Percentiles rank a stretch among this genome's conserved stretches.
These are phyloP conservation scores for Trichophyton rubrum DNA, from an alignment of 2,329 filamentous ascomycete genomes.

Conservation along the genomic window DNA sequence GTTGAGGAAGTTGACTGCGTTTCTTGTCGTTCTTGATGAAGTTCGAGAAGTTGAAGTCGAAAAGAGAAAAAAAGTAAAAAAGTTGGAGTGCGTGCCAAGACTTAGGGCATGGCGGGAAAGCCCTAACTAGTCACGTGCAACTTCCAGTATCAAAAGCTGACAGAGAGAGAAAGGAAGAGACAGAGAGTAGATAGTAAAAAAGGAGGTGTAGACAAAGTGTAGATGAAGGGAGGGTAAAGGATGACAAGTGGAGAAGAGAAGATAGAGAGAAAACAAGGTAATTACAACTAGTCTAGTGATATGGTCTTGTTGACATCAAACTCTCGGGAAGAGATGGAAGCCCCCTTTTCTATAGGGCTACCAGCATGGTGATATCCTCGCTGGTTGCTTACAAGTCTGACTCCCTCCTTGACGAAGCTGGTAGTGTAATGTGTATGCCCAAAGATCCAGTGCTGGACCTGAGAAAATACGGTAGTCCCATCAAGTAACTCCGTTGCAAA, in stretches of 20 bases:
- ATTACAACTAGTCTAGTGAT: neutral
- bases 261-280: neutral
- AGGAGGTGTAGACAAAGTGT: neutral
- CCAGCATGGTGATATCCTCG: conserved; percentile 21
- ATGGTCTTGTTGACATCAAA: neutral
- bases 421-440: conserved; percentile 32
- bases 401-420: conserved; percentile 23
- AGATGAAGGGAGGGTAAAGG: neutral
- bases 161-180: neutral
- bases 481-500: conserved; percentile 26
- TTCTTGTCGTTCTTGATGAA: conserved; percentile 15
- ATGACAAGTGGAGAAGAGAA: neutral
- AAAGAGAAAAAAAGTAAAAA: conserved; percentile 2
- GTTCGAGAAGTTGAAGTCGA: conserved; percentile 10
- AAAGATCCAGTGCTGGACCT: conserved; percentile 30
- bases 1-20: conserved; percentile 6
- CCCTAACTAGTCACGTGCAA: conserved; percentile 4
- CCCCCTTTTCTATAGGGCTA: too few relatives aligned
- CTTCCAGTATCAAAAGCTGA: too few relatives aligned
- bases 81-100: conserved; percentile 12
- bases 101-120: conserved; percentile 17
- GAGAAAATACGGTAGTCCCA: conserved; percentile 24
- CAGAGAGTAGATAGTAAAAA: neutral
- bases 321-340: neutral
- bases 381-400: conserved; percentile 31